These are phyloP conservation scores for Phellopilus nigrolimitatus DNA, from an alignment of 1,284 basidiomycete genomes.

Conservation along the genomic window DNA sequence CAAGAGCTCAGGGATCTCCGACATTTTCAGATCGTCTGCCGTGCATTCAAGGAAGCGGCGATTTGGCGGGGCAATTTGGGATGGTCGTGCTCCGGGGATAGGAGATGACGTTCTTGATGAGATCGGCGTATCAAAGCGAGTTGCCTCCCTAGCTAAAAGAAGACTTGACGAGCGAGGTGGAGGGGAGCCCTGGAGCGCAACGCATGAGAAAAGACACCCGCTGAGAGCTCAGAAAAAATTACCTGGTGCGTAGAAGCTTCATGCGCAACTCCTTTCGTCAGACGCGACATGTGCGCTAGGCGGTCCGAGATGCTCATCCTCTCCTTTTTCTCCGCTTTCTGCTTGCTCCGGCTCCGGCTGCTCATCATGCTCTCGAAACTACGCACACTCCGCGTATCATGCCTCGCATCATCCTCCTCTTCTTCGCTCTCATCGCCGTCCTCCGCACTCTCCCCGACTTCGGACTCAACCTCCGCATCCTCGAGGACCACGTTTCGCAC, in stretches of 20 bases:
- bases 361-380: constrained; percentile 83
- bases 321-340: constrained; percentile 27
- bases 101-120: constrained; percentile 46
- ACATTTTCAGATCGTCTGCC: constrained; percentile 66
- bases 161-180: constrained; percentile 44
- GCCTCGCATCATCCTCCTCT: constrained; percentile 35
- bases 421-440: constrained; percentile 32
- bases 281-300: constrained; percentile 63
- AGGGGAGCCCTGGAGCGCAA: constrained; percentile 34
- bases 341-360: constrained; percentile 34
- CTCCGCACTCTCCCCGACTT: constrained; percentile 31
- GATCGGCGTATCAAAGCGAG: constrained; percentile 37
- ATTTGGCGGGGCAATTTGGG: constrained; percentile 46
- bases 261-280: constrained; percentile 39
- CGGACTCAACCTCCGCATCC: constrained; percentile 28
- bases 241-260: constrained; percentile 30
- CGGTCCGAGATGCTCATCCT: constrained; percentile 71
- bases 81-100: constrained; percentile 26
- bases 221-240: background rate
- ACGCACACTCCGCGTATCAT: constrained; percentile 64
- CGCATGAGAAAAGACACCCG: background rate
- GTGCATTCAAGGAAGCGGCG: constrained; percentile 63
- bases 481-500: constrained; percentile 36
- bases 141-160: constrained; percentile 26
- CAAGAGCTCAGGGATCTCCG: constrained; percentile 71